Evolutionary conservation across 306 rosid species (phyloP), one percentile per base, ranked within the genome.

Genomic region (Castanea crenata): DNA sequence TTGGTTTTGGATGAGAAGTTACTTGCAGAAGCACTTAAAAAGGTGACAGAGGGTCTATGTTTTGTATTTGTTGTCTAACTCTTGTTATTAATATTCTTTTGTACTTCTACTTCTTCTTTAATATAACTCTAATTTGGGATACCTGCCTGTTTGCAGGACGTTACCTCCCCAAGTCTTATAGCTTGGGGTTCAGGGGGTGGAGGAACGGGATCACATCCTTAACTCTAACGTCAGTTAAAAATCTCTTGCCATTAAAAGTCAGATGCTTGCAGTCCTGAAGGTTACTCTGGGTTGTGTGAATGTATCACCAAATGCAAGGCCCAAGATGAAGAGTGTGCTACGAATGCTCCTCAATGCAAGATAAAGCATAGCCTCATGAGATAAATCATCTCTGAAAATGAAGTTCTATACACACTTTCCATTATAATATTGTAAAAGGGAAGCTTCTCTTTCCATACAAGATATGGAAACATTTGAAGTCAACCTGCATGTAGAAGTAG

Each of bases 281-380:
- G 76, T 91, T 75, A 98, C 98, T 65, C 79, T 88, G 62, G 78
- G 79, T 38, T 91, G 99, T 75, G 98, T 92, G 51, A 77, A 83
- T 49, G 65, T 83, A 19, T 87, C 91, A 5, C 86, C 97, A 1
- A 90, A 88, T 19, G 81, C 86, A 69, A 95, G 97, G 90, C 98
- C 99, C 19, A 86, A 88, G 89, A 91, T 95, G 93, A 92, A 91
- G 88, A 90, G 80, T 21, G 96, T 95, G 46, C 87, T 95, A 25
- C 64, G 87, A 32, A 85, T 88, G 97, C 89, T 95, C 79, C 89
- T 95, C 16, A 90, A 85, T 73, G 97, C 98, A 38, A 88, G 93
- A 88, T 95, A 74, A 77, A 83, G 29, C 32, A 20, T 13, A 52
- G 6, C 29, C 21, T 18, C 14, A 64, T 3, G 1, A 23, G 23